These are phyloP conservation scores for Tolypocladium endophyticum DNA, from an alignment of 2,329 filamentous ascomycete genomes.

Conservation along the genomic window DNA sequence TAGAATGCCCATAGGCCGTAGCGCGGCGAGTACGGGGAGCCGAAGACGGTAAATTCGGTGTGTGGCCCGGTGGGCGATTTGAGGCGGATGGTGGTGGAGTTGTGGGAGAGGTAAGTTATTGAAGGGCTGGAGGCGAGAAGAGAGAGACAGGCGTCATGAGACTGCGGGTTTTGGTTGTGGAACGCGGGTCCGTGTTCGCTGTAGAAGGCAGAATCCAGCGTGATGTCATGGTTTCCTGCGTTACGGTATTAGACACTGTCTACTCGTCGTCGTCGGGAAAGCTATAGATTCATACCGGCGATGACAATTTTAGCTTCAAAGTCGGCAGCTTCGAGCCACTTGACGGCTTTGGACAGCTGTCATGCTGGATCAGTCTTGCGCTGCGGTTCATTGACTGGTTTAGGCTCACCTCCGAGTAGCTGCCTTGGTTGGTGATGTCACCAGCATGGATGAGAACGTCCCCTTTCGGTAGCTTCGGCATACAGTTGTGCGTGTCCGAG, in stretches of 20 bases:
- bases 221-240: conserved; percentile 65
- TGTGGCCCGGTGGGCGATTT: conserved; percentile 39
- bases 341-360: conserved; percentile 47
- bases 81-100: conserved; percentile 43
- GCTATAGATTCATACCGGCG: conserved; percentile 39
- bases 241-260: not conserved
- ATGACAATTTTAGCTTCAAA: conserved; percentile 63
- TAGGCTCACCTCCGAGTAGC: conserved; percentile 35
- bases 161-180: conserved; percentile 46
- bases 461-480: conserved; percentile 54
- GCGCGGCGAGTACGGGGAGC: conserved; percentile 55
- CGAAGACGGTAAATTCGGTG: conserved; percentile 57
- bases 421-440: conserved; percentile 66
- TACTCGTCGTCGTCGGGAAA: not conserved
- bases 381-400: not conserved
- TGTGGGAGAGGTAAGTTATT: conserved; percentile 56
- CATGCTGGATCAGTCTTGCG: not conserved
- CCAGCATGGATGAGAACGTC: conserved; percentile 70
- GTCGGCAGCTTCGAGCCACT: conserved; percentile 56
- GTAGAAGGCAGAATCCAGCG: conserved; percentile 56
- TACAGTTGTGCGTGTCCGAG: conserved; percentile 65
- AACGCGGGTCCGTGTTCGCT: conserved; percentile 38
- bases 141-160: conserved; percentile 38
- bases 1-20: conserved; percentile 56
- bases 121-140: conserved; percentile 42